Conservation (phyloP, 139 green algal species). For the Chlorella sp. region DNA sequence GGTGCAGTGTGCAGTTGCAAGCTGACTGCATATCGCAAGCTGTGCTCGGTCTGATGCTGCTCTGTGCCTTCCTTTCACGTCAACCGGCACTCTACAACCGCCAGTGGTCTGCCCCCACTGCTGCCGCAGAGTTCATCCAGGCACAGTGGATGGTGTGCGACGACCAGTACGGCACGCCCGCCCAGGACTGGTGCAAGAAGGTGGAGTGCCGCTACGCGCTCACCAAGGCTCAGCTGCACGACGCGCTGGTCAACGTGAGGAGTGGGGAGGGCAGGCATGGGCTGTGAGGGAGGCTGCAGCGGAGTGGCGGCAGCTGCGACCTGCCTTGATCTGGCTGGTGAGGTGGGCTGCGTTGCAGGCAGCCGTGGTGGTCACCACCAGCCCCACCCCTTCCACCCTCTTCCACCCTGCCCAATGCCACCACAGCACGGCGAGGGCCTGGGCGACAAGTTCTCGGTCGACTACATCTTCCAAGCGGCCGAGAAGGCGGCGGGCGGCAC, state of each 20-base stretch:
- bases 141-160: conserved; percentile 15
- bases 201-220: conserved; percentile 18
- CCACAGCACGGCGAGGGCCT: conserved; percentile 37
- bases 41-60: too few species aligned
- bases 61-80: background rate
- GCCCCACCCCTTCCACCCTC: background rate
- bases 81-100: background rate
- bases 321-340: background rate
- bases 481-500: conserved; percentile 28
- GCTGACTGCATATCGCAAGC: too few species aligned
- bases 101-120: background rate
- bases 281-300: background rate
- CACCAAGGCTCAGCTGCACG: conserved; percentile 43
- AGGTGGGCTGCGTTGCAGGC: too few species aligned
- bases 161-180: conserved; percentile 23
- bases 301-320: background rate
- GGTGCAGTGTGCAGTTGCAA: too few species aligned
- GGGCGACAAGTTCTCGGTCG: conserved; percentile 28
- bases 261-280: background rate
- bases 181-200: background rate
- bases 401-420: background rate
- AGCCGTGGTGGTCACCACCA: background rate
- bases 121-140: conserved; percentile 15
- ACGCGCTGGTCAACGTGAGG: conserved; percentile 44
- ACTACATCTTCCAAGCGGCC: conserved; percentile 32